Percentiles rank a stretch among this genome's conserved stretches.
Conservation (phyloP, 2,329 filamentous ascomycete species). For the Penicillium sp. region DNA sequence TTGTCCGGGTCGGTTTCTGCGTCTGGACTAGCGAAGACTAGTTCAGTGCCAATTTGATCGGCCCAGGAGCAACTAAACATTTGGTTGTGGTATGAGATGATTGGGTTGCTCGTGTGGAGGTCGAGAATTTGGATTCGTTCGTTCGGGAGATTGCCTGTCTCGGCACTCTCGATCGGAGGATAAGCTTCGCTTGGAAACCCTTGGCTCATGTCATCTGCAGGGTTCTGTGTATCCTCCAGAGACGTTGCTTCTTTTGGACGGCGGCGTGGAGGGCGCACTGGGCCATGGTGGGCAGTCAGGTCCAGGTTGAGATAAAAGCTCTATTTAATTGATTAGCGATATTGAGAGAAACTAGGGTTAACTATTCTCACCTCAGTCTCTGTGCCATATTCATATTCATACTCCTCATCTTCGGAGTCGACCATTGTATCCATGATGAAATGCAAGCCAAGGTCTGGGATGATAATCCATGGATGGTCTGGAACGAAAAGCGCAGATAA, state of each 20-base stretch:
- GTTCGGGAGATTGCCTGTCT: constrained; percentile 22
- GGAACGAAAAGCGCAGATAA: constrained; percentile 9
- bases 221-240: constrained; percentile 5
- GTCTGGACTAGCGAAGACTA: constrained; percentile 62
- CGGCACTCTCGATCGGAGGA: constrained; percentile 42
- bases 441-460: background rate
- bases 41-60: constrained; percentile 78
- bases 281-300: constrained; percentile 49
- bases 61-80: constrained; percentile 80
- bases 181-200: constrained; percentile 31
- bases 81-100: constrained; percentile 76
- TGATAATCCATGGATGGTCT: background rate
- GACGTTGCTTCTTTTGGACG: constrained; percentile 22
- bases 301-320: constrained; percentile 63
- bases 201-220: background rate
- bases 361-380: constrained; percentile 50
- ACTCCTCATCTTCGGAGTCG: constrained; percentile 50
- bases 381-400: constrained; percentile 61
- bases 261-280: constrained; percentile 35
- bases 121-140: constrained; percentile 74
- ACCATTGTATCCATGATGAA: constrained; percentile 24
- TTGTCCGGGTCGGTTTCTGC: constrained; percentile 28
- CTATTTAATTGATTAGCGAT: constrained; percentile 32
- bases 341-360: background rate
- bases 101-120: constrained; percentile 71